A percentile compares a stretch with the other conserved stretches of the same genome.
Evolutionary conservation across 306 rosid genomes (phyloP).

Genomic region (Cucurbita moschata): DNA sequence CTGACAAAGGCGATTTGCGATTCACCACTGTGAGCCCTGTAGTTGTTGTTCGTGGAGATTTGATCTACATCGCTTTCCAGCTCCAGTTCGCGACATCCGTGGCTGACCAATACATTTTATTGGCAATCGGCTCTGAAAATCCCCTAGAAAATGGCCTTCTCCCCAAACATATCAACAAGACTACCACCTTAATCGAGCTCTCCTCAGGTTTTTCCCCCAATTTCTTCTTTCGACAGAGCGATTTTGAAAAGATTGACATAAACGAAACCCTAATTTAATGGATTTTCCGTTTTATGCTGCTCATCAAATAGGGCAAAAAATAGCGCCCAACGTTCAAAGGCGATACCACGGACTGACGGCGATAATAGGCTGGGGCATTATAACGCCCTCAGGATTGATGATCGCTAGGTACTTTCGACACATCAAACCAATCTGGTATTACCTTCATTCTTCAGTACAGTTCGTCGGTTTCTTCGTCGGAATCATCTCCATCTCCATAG

Average conservation of each 20-base stretch:
- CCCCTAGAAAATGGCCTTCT: not conserved
- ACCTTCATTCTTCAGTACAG: constrained; percentile 10
- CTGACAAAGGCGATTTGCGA: constrained; percentile 1
- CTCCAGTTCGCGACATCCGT: not conserved
- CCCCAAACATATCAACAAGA: not conserved
- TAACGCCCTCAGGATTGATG: not conserved
- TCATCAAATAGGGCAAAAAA: not conserved
- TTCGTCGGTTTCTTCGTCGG: constrained; percentile 5
- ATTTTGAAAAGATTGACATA: not conserved
- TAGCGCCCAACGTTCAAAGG: not conserved
- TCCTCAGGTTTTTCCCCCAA: not conserved
- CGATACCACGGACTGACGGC: constrained; percentile 1
- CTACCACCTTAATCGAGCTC: not conserved
- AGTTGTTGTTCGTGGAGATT: not conserved
- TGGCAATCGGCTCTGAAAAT: not conserved
- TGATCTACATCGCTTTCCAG: constrained; percentile 12
- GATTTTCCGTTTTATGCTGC: not conserved
- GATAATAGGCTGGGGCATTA: constrained; percentile 7
- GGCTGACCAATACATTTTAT: not conserved
- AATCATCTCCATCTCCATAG: not conserved
- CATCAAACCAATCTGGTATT: constrained; percentile 1
- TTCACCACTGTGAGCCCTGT: not conserved
- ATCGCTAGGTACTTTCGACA: constrained; percentile 3
- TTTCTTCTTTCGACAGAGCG: not conserved
- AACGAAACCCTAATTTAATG: not conserved